phyloP scores from a whole-genome alignment of 495 filamentous ascomycete genomes.

The Friedmanniomyces endolithicus region DNA sequence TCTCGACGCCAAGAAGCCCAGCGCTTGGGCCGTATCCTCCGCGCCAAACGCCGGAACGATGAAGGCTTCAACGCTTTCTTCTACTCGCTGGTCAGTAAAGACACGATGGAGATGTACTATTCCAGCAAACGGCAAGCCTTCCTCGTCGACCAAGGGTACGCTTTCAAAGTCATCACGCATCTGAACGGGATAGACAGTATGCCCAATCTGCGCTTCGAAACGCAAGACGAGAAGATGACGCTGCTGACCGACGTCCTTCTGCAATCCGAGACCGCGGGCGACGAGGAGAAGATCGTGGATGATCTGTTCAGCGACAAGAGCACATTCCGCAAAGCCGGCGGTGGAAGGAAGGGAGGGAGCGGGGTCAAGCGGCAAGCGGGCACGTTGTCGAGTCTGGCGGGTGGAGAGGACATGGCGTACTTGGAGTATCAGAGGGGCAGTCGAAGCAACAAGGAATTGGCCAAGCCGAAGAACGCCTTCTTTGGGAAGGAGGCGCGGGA shows the following conservation, averaged over 20 bases:
- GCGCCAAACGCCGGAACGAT: constrained; percentile 92
- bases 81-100: constrained; percentile 92
- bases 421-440: constrained; percentile 60
- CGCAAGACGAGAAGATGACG: constrained; percentile 71
- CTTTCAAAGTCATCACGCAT: constrained; percentile 98
- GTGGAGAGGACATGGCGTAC: constrained; percentile 94
- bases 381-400: constrained; percentile 69
- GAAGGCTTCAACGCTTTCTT: constrained; percentile 99
- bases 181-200: constrained; percentile 80
- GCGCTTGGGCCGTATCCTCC: constrained; percentile 82
- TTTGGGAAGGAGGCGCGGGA: constrained; percentile 79
- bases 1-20: constrained; percentile 96
- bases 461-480: constrained; percentile 50
- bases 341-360: constrained; percentile 26
- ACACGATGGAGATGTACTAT: constrained; percentile 97
- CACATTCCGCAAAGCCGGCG: constrained; percentile 23
- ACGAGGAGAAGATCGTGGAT: constrained; percentile 67
- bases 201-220: constrained; percentile 65
- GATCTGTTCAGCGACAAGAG: constrained; percentile 64
- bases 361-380: constrained; percentile 68
- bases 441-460: constrained; percentile 64
- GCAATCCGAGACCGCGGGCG: constrained; percentile 67
- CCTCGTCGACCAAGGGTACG: constrained; percentile 95
- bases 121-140: constrained; percentile 95
- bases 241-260: constrained; percentile 85